A percentile compares a stretch with the other conserved stretches of the same genome.
phyloP scores from a whole-genome alignment of 2,329 filamentous ascomycete genomes.

The Coniochaeta ligniaria region DNA sequence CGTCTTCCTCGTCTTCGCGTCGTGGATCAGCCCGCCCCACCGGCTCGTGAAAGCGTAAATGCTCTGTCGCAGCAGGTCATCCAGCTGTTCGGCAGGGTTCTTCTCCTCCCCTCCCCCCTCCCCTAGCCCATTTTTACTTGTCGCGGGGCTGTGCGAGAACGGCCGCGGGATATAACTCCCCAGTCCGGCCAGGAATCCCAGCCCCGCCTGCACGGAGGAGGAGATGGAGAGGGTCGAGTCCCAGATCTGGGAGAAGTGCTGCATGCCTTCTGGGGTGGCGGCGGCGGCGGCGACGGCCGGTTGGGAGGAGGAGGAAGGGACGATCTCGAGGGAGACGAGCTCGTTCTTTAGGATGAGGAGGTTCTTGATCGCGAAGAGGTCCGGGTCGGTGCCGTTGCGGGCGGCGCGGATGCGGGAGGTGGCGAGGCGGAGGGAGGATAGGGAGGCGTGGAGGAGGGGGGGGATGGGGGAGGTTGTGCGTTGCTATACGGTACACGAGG shows the following conservation, averaged over 20 bases:
- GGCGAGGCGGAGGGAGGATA: conserved; percentile 71
- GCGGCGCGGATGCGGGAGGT: conserved; percentile 62
- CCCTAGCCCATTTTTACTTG: conserved; percentile 7
- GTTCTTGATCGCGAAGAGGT: conserved; percentile 92
- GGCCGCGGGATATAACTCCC: conserved; percentile 43
- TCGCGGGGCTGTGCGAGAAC: conserved; percentile 19
- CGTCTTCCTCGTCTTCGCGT: conserved; percentile 36
- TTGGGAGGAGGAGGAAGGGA: conserved; percentile 43
- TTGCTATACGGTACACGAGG: conserved; percentile 26
- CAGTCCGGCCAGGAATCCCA: conserved; percentile 42
- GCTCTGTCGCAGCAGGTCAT: conserved; percentile 53
- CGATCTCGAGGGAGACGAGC: conserved; percentile 92
- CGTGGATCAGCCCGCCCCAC: conserved; percentile 46
- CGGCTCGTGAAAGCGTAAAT: conserved; percentile 57
- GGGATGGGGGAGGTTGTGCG: conserved; percentile 50
- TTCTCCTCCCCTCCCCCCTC: conserved; percentile 23
- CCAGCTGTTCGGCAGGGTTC: conserved; percentile 58
- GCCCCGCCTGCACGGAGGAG: conserved; percentile 33
- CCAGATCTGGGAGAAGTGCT: conserved; percentile 60
- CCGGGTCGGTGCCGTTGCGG: conserved; percentile 58
- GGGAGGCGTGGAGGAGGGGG: conserved; percentile 83
- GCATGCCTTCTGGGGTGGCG: conserved; percentile 38
- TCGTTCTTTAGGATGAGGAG: conserved; percentile 93
- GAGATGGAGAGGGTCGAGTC: conserved; percentile 41
- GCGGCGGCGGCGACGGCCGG: neutral